A percentile compares a stretch with the other conserved stretches of the same genome.
Conservation (phyloP, 441 rosid genomes). For the Capsella rubella region DNA sequence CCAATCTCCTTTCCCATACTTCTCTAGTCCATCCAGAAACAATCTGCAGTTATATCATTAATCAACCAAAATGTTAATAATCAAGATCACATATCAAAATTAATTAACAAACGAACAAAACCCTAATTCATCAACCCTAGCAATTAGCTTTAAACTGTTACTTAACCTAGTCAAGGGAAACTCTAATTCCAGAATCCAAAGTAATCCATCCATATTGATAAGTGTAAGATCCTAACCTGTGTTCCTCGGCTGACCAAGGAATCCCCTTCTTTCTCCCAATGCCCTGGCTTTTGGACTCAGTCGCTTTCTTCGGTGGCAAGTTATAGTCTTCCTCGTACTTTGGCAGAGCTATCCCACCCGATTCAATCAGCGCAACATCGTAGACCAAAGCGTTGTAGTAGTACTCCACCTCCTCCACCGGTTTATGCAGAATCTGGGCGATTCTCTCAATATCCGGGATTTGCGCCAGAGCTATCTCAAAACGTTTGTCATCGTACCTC, state of each 20-base stretch:
- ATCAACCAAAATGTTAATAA: neutral
- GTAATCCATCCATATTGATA: neutral
- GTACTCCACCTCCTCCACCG: slow-evolving; percentile 49
- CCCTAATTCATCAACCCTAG: neutral
- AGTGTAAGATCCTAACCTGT: slow-evolving; percentile 33
- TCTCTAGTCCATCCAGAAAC: slow-evolving; percentile 14
- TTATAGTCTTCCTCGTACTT: neutral
- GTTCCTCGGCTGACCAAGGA: slow-evolving; percentile 72
- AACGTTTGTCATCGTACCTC: slow-evolving; percentile 56
- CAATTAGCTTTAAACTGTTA: no score
- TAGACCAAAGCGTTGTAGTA: slow-evolving; percentile 53
- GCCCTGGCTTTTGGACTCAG: slow-evolving; percentile 23
- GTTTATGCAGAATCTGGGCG: slow-evolving; percentile 47
- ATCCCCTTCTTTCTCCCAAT: slow-evolving; percentile 61
- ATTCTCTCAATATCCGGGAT: slow-evolving; percentile 51
- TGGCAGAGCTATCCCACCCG: slow-evolving; percentile 40
- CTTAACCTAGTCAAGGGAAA: no score
- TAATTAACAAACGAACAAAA: neutral
- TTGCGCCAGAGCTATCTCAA: slow-evolving; percentile 60
- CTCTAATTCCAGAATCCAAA: neutral
- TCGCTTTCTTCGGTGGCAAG: neutral
- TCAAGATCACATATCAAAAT: neutral
- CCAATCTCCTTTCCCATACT: slow-evolving; percentile 27
- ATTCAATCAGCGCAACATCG: slow-evolving; percentile 62
- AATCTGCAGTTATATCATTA: neutral